phyloP scores from a whole-genome alignment of 305 asterid genomes.

The Fraxinus greggii region DNA sequence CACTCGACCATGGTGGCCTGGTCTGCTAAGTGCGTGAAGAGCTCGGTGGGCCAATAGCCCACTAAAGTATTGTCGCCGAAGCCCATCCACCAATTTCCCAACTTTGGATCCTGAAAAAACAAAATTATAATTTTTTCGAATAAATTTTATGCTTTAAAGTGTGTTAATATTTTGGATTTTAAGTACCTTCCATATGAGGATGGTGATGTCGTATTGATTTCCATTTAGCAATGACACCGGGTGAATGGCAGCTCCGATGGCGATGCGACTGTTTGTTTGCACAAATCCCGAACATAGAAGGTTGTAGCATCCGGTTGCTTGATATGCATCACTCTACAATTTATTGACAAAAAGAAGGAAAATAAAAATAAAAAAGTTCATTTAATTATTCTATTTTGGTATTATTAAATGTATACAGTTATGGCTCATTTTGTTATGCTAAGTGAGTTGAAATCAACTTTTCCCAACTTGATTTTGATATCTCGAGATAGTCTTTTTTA shows the following conservation, averaged over 20 bases:
- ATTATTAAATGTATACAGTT: too few relatives aligned
- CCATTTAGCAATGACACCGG: conserved; percentile 53
- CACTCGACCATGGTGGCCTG: conserved; percentile 94
- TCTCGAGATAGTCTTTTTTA: too few relatives aligned
- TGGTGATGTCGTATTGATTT: conserved; percentile 68
- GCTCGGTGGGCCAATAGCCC: conserved; percentile 89
- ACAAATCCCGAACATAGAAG: conserved; percentile 85
- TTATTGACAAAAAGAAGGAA: background rate
- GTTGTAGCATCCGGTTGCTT: conserved; percentile 95
- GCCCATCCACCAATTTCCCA: conserved; percentile 96
- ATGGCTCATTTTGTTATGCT: background rate
- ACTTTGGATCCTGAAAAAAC: conserved; percentile 73
- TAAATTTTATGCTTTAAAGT: background rate
- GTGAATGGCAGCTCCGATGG: conserved; percentile 90
- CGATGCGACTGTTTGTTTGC: conserved; percentile 77
- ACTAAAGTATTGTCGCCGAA: conserved; percentile 75
- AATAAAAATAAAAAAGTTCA: background rate
- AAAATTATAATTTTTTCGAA: background rate
- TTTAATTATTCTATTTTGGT: background rate
- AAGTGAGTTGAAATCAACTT: too few relatives aligned
- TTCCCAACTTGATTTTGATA: too few relatives aligned
- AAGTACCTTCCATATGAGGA: conserved; percentile 83
- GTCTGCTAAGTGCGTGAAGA: conserved; percentile 82
- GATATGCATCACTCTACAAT: conserved; percentile 74
- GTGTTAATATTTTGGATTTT: background rate